Evolutionary conservation across 164 flowering plant species (phyloP), one percentile per base, ranked within the genome.

Genomic region (Sextonia rubra): DNA sequence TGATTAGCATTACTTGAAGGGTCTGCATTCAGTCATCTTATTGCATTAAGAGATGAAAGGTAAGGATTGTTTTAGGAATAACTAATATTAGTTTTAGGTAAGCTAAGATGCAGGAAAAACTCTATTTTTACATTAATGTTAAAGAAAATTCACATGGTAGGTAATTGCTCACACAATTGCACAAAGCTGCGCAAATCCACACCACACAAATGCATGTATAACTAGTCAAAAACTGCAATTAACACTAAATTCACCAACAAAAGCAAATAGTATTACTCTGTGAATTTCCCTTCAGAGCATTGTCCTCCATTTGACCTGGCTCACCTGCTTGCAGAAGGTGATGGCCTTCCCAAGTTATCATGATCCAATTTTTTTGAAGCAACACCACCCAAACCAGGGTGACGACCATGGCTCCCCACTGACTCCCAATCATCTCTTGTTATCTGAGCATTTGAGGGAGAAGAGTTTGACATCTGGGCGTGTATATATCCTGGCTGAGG

Each of bases 301-400:
- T 20, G 61, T 23, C 32, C 20, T 81, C 80, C 84, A 82, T 83
- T 79, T 80, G 83, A 84, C 82, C 79, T 73, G 77, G 81, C 90
- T 85, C 89, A 92, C 98, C 97, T 90, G 86, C 82, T 85, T 77
- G 81, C 78, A 83, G 86, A 81, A 81, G 91, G 90, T 74, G 90
- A 83, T 77, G 83, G 79, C 82, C 84, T 82, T 83, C 86, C 91
- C 58, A 80, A 37, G 66, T 87, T 87, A 83, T 85, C 90, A 9
- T 74, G 74, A 56, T 85, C 90, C 69, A 68, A 22, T 77, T 71
- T 86, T 77, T 80, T 82, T 49, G 80, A 71, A 32, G 71, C 69
- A 73, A 30, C 71, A 74, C 78, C 89, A 76, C 79, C 83, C 37
- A 77, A 68, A 63, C 69, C 81, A 77, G 76, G 79, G 67, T 80